A percentile compares a stretch with the other conserved stretches of the same genome.
These are phyloP conservation scores for Botrytis squamosa DNA, from an alignment of 2,329 filamentous ascomycete genomes.

Conservation along the genomic window DNA sequence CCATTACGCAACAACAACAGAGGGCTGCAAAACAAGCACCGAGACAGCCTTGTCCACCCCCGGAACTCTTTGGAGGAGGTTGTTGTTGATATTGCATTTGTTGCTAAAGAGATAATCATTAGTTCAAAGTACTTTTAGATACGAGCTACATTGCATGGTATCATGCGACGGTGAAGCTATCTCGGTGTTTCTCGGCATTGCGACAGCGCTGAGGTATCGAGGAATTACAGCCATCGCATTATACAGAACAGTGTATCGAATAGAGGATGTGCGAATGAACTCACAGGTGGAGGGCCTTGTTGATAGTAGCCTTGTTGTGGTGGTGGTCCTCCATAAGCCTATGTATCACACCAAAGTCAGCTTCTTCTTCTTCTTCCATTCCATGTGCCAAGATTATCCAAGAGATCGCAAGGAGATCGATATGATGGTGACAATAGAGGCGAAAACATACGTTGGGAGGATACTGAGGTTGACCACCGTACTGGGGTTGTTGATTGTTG, in stretches of 20 bases:
- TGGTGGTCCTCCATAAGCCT: constrained; percentile 25
- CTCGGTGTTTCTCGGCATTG: neutral
- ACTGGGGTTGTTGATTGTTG: constrained; percentile 38
- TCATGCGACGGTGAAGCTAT: constrained; percentile 1
- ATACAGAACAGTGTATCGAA: neutral
- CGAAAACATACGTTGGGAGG: constrained; percentile 31
- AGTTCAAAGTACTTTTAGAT: neutral
- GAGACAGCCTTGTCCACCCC: constrained; percentile 45
- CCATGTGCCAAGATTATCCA: constrained; percentile 17
- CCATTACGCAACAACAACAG: constrained; percentile 53
- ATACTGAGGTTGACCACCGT: constrained; percentile 38
- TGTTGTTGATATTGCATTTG: constrained; percentile 49
- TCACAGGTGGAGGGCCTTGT: constrained; percentile 24
- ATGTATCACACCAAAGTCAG: constrained; percentile 18
- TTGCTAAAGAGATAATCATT: constrained; percentile 37
- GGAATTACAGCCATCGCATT: neutral
- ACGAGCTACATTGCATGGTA: neutral
- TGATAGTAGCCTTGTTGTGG: constrained; percentile 29
- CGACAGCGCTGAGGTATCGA: neutral
- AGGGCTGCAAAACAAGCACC: constrained; percentile 48
- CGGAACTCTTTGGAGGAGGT: constrained; percentile 41
- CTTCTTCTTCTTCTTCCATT: constrained; percentile 1
- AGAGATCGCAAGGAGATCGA: constrained; percentile 9
- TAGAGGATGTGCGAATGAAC: neutral
- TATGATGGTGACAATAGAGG: neutral